Percentiles rank a stretch among this genome's conserved stretches.
These are phyloP conservation scores for Metschnikowia reukaufii DNA, from an alignment of 805 yeast species.

Conservation along the genomic window DNA sequence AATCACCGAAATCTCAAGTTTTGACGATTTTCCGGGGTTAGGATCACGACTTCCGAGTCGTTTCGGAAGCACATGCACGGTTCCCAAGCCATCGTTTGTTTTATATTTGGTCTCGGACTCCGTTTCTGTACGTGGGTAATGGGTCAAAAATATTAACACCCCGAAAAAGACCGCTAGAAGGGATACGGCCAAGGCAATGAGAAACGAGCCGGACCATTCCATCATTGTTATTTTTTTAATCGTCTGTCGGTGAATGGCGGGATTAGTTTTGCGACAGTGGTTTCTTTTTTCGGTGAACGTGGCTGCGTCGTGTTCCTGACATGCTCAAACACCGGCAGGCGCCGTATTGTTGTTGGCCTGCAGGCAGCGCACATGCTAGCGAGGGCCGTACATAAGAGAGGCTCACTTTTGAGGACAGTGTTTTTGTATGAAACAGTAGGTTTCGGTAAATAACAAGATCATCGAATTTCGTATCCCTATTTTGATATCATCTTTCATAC, in stretches of 20 bases:
- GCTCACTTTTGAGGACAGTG: too few relatives aligned
- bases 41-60: slow-evolving; percentile 19
- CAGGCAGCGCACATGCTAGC: not conserved
- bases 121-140: slow-evolving; percentile 58
- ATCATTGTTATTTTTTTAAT: not conserved
- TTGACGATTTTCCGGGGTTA: slow-evolving; percentile 9
- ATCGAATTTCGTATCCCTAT: too few relatives aligned
- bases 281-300: not conserved
- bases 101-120: slow-evolving; percentile 53
- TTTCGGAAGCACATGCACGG: slow-evolving; percentile 34
- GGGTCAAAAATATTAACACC: slow-evolving; percentile 52
- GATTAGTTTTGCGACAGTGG: not conserved
- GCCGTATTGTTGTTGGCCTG: not conserved
- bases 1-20: slow-evolving; percentile 64
- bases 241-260: not conserved
- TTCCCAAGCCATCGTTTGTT: slow-evolving; percentile 43
- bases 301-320: not conserved
- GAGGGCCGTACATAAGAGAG: not conserved
- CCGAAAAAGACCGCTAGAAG: slow-evolving; percentile 34
- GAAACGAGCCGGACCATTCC: slow-evolving; percentile 5
- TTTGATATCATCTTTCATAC: too few relatives aligned
- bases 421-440: too few relatives aligned
- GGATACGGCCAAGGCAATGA: slow-evolving; percentile 9
- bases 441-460: too few relatives aligned
- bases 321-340: not conserved